Evolutionary conservation across 2,329 filamentous ascomycete genomes (phyloP).

Genomic region (Pestalotiopsis fici): DNA sequence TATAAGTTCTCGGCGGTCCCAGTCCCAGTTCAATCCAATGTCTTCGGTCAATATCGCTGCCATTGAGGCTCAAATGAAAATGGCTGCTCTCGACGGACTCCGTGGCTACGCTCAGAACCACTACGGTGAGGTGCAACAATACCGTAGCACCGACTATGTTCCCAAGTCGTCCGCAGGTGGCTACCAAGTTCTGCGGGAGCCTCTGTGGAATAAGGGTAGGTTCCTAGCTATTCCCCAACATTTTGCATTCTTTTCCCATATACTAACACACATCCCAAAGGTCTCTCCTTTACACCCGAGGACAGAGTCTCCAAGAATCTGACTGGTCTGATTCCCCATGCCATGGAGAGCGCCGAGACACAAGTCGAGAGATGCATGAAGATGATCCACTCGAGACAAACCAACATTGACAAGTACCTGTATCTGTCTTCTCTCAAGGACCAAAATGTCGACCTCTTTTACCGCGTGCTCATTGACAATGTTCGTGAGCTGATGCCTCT

Average conservation of each 20-base stretch:
- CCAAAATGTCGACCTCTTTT: conserved; percentile 80
- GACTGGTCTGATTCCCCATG: conserved; percentile 65
- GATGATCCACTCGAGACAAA: conserved; percentile 70
- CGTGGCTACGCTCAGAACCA: conserved; percentile 60
- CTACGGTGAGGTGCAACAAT: conserved; percentile 58
- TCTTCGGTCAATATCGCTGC: conserved; percentile 56
- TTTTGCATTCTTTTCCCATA: neutral
- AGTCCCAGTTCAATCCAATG: conserved; percentile 56
- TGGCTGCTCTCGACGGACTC: conserved; percentile 60
- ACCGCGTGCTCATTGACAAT: conserved; percentile 78
- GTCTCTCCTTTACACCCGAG: conserved; percentile 65
- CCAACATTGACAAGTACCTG: conserved; percentile 78
- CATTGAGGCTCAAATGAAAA: conserved; percentile 62
- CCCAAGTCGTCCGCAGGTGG: conserved; percentile 53
- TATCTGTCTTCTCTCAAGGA: conserved; percentile 77
- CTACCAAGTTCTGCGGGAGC: conserved; percentile 63
- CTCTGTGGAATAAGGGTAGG: conserved; percentile 67
- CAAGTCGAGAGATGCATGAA: conserved; percentile 69
- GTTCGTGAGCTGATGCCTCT: conserved; percentile 77
- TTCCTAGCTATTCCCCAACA: conserved; percentile 13
- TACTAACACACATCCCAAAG: conserved; percentile 34
- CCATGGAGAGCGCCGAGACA: conserved; percentile 60
- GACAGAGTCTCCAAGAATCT: conserved; percentile 66
- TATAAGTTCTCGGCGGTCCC: conserved; percentile 48
- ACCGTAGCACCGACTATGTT: conserved; percentile 54